Evolutionary conservation across 768 basidiomycete species (phyloP), one percentile per base, ranked within the genome.

Genomic region (Albatrellus ellisii): DNA sequence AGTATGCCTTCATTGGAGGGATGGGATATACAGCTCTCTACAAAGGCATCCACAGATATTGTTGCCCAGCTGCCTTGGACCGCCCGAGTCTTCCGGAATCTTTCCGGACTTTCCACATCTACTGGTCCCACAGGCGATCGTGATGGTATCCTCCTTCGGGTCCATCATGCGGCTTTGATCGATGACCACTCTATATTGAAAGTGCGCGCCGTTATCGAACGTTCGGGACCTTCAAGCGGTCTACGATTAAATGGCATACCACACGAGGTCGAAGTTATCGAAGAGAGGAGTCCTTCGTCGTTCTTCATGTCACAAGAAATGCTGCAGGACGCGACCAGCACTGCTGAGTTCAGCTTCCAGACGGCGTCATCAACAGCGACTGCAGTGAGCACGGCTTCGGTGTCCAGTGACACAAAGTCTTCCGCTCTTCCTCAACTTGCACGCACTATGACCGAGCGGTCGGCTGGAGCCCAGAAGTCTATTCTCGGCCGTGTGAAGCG

Each of bases 241-340:
- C 66, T 97, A 6, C 70, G 92, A 33, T 67, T 99, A 31, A 98
- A 99, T 52, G 92, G 92, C 2, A 63, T 88, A 11, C 76, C 79
- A 4, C 81, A 83, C 50, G 57, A 67, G 6, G 70, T 89, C 46
- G 68, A 77, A 44, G 67, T 72, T 31, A 53, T 75, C 8, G 79
- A 87, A 54, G 75, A 77, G 41, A 70, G 81, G 24, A 75, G 85
- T 57, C 77, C 77, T 1, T 64, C 68, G 2, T 72, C 77, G 6
- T 69, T 70, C 48, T 57, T 66, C 37, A 71, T 74, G 39, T 67
- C 78, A 0, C 70, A 77, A 54, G 72, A 73, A 37, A 73, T 83
- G 49, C 53, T 87, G 21, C 81, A 79, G 51, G 85, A 89, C 50
- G 75, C 79, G 8, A 70, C 79, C 7, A 85, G 79, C 52, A 69